Evolutionary conservation across 225 moss, liverwort and hornwort genomes (phyloP).

Genomic region (Marchantia paleacea): DNA sequence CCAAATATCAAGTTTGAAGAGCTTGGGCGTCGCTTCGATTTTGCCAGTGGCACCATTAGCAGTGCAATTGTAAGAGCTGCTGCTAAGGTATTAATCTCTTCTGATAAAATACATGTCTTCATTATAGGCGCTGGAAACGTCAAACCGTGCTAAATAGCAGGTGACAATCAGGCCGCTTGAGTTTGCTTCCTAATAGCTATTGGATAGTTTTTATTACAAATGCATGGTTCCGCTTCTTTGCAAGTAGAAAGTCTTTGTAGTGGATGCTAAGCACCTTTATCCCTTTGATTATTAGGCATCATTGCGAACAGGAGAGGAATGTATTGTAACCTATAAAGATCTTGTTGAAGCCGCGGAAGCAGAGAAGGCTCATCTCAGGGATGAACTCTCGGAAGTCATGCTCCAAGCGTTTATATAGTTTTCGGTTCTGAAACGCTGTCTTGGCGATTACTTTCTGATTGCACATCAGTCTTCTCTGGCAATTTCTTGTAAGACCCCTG

Average conservation of each 20-base stretch:
- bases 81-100: conserved; percentile 39
- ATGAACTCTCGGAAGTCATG: conserved; percentile 54
- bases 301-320: conserved; percentile 41
- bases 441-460: not conserved
- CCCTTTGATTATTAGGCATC: conserved; percentile 39
- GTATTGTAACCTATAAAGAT: conserved; percentile 49
- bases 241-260: not conserved
- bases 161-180: not conserved
- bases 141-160: not conserved
- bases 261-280: not conserved
- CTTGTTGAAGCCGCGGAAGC: conserved; percentile 54
- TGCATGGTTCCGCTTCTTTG: not conserved
- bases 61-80: conserved; percentile 59
- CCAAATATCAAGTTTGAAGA: conserved; percentile 46
- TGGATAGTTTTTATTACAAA: not conserved
- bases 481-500: not conserved
- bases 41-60: conserved; percentile 55
- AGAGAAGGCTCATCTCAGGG: conserved; percentile 54
- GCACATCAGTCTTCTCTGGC: conserved; percentile 6
- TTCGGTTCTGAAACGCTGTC: not conserved
- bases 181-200: not conserved
- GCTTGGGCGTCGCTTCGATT: conserved; percentile 57
- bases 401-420: conserved; percentile 47
- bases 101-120: not conserved
- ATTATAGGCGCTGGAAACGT: not conserved